Conservation (phyloP, 2,329 filamentous ascomycete genomes). For the Simplicillium aogashimaense region DNA sequence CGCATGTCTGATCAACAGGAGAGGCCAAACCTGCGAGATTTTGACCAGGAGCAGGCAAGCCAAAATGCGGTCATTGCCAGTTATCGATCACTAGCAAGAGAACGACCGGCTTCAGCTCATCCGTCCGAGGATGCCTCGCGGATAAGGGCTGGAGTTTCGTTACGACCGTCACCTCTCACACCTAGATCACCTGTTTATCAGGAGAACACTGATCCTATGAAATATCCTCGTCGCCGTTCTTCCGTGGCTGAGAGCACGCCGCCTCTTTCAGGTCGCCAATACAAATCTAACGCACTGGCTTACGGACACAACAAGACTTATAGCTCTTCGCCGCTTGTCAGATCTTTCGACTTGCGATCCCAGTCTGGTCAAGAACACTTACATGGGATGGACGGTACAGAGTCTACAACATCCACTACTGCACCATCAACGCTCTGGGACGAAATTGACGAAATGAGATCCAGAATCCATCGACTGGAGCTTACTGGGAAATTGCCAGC, state of each 20-base stretch:
- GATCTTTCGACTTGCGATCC: slow-evolving; percentile 22
- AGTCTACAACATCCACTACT: slow-evolving; percentile 80
- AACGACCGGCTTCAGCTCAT: slow-evolving; percentile 29
- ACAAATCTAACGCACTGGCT: slow-evolving; percentile 22
- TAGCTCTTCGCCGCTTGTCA: slow-evolving; percentile 51
- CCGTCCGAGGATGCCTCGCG: slow-evolving; percentile 26
- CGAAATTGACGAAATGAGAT: slow-evolving; percentile 91
- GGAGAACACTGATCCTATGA: slow-evolving; percentile 23
- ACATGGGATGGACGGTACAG: slow-evolving; percentile 56
- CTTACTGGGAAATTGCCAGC: slow-evolving; percentile 78
- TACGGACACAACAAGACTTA: slow-evolving; percentile 26
- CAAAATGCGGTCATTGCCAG: slow-evolving; percentile 30
- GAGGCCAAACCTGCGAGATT: slow-evolving; percentile 23
- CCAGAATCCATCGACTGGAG: slow-evolving; percentile 82
- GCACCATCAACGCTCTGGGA: slow-evolving; percentile 95
- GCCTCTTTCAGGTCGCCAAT: slow-evolving; percentile 28
- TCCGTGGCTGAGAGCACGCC: slow-evolving; percentile 38
- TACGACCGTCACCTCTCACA: slow-evolving; percentile 35
- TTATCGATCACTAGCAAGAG: slow-evolving; percentile 31
- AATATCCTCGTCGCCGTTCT: slow-evolving; percentile 24
- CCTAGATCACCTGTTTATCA: slow-evolving; percentile 38
- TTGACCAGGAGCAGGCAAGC: slow-evolving; percentile 33
- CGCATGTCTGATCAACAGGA: slow-evolving; percentile 50
- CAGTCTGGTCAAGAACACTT: slow-evolving; percentile 17
- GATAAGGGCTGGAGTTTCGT: slow-evolving; percentile 19